Evolutionary conservation across 805 yeast species (phyloP).

Genomic region (Candida lessepsii): DNA sequence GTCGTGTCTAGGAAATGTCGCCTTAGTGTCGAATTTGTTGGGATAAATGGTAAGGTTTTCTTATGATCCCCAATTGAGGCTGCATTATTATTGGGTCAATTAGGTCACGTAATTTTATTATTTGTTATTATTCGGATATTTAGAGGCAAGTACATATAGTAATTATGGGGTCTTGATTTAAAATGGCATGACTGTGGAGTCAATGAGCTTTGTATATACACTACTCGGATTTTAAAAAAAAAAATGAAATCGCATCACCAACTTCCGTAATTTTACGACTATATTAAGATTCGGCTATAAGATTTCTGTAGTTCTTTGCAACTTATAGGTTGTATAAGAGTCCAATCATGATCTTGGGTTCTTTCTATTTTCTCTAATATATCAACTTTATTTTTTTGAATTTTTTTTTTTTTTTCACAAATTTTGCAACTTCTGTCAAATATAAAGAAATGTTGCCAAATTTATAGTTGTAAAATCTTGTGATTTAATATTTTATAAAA

Average conservation of each 20-base stretch:
- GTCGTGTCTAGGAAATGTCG: constrained; percentile 6
- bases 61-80: not conserved
- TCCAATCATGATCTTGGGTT: too few species aligned
- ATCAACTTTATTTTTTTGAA: not conserved
- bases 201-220: constrained; percentile 1
- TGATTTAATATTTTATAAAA: not conserved
- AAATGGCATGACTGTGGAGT: constrained; percentile 7
- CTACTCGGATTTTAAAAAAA: constrained; percentile 4
- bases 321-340: too few species aligned
- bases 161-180: not conserved
- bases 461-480: not conserved
- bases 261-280: constrained; percentile 3
- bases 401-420: constrained; percentile 2
- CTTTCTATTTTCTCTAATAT: not conserved
- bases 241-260: constrained; percentile 1
- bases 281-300: not conserved
- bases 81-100: too few species aligned
- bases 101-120: constrained; percentile 5
- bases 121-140: not conserved
- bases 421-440: not conserved
- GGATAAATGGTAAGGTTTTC: not conserved
- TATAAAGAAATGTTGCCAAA: constrained; percentile 4
- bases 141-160: not conserved
- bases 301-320: too few species aligned
- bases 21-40: constrained; percentile 7